phyloP scores from a whole-genome alignment of 306 rosid genomes.

The Vigna reflexopilosa region DNA sequence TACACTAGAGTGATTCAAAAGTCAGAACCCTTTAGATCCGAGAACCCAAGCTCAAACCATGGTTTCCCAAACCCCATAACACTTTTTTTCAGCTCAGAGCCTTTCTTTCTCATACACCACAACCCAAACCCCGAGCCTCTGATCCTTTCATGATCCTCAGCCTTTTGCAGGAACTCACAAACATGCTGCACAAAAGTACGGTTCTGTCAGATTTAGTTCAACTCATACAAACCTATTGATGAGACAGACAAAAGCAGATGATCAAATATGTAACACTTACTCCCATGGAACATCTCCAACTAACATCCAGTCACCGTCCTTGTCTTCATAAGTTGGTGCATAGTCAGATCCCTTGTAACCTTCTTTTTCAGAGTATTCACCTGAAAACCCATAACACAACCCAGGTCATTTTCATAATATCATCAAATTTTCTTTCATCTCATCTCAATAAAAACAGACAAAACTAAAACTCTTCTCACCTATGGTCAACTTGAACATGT shows the following conservation, averaged over 20 bases:
- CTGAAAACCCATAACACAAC: slow-evolving; percentile 46
- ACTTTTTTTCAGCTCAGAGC: neutral
- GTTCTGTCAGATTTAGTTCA: slow-evolving; percentile 36
- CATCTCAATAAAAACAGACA: neutral
- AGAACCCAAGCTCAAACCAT: slow-evolving; percentile 70
- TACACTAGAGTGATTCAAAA: slow-evolving; percentile 43
- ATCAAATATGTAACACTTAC: slow-evolving; percentile 52
- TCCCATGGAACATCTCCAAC: slow-evolving; percentile 99
- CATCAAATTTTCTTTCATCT: neutral
- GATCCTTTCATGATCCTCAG: slow-evolving; percentile 92
- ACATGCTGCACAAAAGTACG: slow-evolving; percentile 66
- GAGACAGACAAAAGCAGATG: neutral
- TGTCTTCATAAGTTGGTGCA: slow-evolving; percentile 92
- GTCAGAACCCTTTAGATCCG: slow-evolving; percentile 41
- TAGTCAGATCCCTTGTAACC: slow-evolving; percentile 88
- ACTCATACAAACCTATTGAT: neutral
- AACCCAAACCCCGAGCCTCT: slow-evolving; percentile 86
- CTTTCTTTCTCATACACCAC: slow-evolving; percentile 59
- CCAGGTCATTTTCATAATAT: slow-evolving; percentile 11
- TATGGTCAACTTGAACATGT: slow-evolving; percentile 80
- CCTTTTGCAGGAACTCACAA: slow-evolving; percentile 85
- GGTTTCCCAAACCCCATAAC: slow-evolving; percentile 41
- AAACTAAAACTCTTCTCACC: slow-evolving; percentile 48
- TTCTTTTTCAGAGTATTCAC: slow-evolving; percentile 83
- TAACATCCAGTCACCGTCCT: slow-evolving; percentile 96